Percentiles rank a stretch among this genome's conserved stretches.
Evolutionary conservation across 176 grass and related monocot species (phyloP).

Genomic region (Thalia dealbata): DNA sequence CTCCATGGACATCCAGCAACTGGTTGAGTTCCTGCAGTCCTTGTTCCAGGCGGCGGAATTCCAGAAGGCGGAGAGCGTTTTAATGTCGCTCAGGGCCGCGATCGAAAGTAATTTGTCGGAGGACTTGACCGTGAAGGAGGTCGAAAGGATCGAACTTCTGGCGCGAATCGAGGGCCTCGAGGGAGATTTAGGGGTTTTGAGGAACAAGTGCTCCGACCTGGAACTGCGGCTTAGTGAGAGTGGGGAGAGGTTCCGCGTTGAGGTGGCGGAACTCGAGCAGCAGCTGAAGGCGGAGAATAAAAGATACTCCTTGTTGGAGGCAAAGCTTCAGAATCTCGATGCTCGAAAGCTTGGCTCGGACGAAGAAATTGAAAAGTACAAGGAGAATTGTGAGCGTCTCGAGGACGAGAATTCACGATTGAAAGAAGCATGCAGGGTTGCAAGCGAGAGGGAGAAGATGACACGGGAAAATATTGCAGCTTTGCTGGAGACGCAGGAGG

Average conservation of each 20-base stretch:
- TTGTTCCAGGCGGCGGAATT: background rate
- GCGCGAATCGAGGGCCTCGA: constrained; percentile 31
- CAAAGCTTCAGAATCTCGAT: background rate
- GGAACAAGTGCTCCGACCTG: background rate
- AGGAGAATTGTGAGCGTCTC: background rate
- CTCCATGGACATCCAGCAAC: constrained; percentile 2
- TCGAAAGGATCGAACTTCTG: constrained; percentile 31
- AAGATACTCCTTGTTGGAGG: background rate
- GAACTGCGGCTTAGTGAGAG: background rate
- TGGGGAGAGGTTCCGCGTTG: background rate
- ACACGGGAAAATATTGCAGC: background rate
- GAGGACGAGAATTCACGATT: constrained; percentile 10
- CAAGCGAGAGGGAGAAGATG: constrained; percentile 14
- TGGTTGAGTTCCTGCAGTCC: background rate
- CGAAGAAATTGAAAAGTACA: background rate
- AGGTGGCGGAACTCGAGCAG: constrained; percentile 1
- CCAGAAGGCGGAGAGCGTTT: background rate
- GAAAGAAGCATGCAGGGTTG: constrained; percentile 14
- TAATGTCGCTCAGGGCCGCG: constrained; percentile 24
- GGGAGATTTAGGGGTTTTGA: constrained; percentile 22
- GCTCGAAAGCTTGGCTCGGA: background rate
- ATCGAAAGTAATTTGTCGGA: constrained; percentile 26
- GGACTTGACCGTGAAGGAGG: constrained; percentile 19
- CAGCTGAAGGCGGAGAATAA: background rate
- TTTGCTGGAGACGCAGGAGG: background rate